These are phyloP conservation scores for Blumeria graminis DNA, from an alignment of 2,329 filamentous ascomycete genomes.

Conservation along the genomic window DNA sequence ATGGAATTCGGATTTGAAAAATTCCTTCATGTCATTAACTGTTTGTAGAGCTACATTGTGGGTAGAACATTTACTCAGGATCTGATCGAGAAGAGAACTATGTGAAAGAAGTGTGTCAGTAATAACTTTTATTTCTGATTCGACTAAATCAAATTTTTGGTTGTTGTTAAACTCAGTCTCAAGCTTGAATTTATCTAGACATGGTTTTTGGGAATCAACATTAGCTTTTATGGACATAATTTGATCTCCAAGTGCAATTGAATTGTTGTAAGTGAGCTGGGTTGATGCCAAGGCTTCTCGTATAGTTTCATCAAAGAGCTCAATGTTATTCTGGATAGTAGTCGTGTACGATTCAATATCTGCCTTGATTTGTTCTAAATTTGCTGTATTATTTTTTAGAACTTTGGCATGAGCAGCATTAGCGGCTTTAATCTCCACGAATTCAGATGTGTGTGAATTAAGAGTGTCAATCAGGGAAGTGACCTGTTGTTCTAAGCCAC, in stretches of 20 bases:
- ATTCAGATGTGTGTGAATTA: slow-evolving; percentile 2
- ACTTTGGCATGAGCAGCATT: slow-evolving; percentile 2
- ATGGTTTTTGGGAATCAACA: too few relatives aligned
- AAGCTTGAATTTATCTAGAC: neutral
- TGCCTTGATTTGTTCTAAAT: slow-evolving; percentile 2
- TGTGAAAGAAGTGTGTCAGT: neutral
- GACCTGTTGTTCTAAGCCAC: neutral
- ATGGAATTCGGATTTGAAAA: neutral
- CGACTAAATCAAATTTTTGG: neutral
- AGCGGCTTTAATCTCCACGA: slow-evolving; percentile 5
- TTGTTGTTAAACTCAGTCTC: neutral
- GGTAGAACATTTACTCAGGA: neutral
- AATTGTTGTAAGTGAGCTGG: too few relatives aligned
- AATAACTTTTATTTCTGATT: neutral
- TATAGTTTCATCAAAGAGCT: too few relatives aligned
- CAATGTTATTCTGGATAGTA: too few relatives aligned
- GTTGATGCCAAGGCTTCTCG: too few relatives aligned
- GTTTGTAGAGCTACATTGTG: slow-evolving; percentile 5
- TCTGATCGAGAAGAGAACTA: slow-evolving; percentile 2
- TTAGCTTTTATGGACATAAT: too few relatives aligned
- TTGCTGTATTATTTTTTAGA: slow-evolving; percentile 2
- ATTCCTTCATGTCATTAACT: neutral
- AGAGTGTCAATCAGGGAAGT: neutral
- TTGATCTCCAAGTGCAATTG: too few relatives aligned
- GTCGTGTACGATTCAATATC: neutral